phyloP scores from a whole-genome alignment of 305 asterid genomes.

The Fraxinus sp. region DNA sequence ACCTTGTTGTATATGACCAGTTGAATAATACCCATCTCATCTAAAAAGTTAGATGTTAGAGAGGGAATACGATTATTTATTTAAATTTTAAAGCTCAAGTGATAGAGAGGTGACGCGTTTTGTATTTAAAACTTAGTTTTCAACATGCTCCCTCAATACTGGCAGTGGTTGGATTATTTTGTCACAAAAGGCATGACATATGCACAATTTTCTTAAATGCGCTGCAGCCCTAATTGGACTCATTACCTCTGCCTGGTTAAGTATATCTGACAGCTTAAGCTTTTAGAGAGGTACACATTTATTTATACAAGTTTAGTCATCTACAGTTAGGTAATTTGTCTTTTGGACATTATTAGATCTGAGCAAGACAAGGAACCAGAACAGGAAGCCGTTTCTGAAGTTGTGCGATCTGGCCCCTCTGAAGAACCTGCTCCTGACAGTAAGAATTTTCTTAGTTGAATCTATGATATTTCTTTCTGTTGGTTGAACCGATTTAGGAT shows the following conservation, averaged over 20 bases:
- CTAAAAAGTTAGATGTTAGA: not conserved
- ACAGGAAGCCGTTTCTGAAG: constrained; percentile 64
- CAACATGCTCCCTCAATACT: not conserved
- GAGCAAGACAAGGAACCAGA: constrained; percentile 99
- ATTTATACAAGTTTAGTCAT: not conserved
- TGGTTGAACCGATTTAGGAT: constrained; percentile 4
- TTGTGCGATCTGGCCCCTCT: constrained; percentile 60
- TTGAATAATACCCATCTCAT: not conserved
- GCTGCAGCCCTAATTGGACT: not conserved
- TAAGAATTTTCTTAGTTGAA: constrained; percentile 32
- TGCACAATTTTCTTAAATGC: not conserved
- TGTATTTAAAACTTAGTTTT: not conserved
- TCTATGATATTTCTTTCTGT: not conserved
- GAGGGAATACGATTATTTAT: not conserved
- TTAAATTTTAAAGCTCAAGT: not conserved
- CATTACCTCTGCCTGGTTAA: not conserved
- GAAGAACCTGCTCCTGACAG: constrained; percentile 78
- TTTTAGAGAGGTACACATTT: not conserved
- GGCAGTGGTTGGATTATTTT: not conserved
- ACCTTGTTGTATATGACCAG: not conserved
- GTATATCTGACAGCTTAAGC: not conserved
- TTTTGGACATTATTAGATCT: constrained; percentile 52
- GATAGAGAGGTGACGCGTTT: not conserved
- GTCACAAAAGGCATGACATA: not conserved
- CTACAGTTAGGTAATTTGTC: not conserved